Evolutionary conservation across 2,329 filamentous ascomycete species (phyloP).

Genomic region (Furcasterigmium sp.): DNA sequence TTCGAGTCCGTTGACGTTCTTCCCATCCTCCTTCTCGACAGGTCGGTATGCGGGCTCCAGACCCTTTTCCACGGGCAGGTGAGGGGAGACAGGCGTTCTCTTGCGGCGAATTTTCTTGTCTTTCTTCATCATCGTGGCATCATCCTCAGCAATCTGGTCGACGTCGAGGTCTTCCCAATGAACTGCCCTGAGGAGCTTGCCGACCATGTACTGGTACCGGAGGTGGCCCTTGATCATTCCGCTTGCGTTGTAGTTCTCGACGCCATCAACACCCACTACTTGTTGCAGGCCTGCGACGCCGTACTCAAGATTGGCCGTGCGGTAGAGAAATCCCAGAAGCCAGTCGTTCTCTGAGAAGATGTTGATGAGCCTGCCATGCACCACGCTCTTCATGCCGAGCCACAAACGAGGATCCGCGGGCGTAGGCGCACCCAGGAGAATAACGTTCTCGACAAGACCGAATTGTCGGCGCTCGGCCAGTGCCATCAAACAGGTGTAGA

Average conservation of each 20-base stretch:
- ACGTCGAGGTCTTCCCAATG: conserved; percentile 62
- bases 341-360: conserved; percentile 86
- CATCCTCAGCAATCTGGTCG: conserved; percentile 24
- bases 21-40: conserved; percentile 12
- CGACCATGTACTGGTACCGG: conserved; percentile 63
- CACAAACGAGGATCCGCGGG: conserved; percentile 69
- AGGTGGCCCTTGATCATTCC: conserved; percentile 64
- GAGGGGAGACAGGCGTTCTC: conserved; percentile 14
- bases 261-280: conserved; percentile 58
- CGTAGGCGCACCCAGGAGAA: conserved; percentile 78
- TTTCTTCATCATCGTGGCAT: conserved; percentile 20
- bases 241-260: conserved; percentile 65
- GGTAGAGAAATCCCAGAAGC: conserved; percentile 82
- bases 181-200: conserved; percentile 60
- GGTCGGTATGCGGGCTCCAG: conserved; percentile 5
- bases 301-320: conserved; percentile 73
- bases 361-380: conserved; percentile 81
- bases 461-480: conserved; percentile 79
- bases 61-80: conserved; percentile 10
- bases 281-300: conserved; percentile 81
- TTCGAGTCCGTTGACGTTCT: conserved; percentile 12
- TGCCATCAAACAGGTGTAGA: conserved; percentile 76
- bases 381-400: conserved; percentile 72
- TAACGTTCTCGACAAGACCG: conserved; percentile 78
- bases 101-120: conserved; percentile 32